Conservation (phyloP, 73 alveolate genomes). For the Breviolum minutum region DNA sequence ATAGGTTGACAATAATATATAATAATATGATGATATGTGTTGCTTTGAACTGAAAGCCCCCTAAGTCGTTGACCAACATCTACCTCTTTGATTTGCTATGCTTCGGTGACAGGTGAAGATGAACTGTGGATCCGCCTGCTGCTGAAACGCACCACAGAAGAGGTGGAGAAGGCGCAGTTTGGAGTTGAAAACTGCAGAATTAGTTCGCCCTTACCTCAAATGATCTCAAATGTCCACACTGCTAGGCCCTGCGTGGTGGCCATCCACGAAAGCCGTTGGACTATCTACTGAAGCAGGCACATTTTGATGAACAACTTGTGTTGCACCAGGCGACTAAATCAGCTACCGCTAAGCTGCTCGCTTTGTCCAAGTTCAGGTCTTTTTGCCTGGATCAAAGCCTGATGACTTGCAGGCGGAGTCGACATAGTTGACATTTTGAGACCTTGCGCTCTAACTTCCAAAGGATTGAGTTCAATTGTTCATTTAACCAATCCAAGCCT, state of each 20-base stretch:
- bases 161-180: slow-evolving; percentile 7
- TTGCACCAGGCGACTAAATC: background rate
- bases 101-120: slow-evolving; percentile 8
- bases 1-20: too few relatives aligned
- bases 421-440: background rate
- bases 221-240: background rate
- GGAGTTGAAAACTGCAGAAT: background rate
- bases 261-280: slow-evolving; percentile 79
- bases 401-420: slow-evolving; percentile 64
- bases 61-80: too few relatives aligned
- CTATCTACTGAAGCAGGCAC: slow-evolving; percentile 23
- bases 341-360: background rate
- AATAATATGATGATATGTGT: too few relatives aligned
- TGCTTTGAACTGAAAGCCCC: too few relatives aligned
- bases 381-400: slow-evolving; percentile 72
- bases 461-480: background rate
- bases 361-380: background rate
- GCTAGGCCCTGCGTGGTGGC: slow-evolving; percentile 56
- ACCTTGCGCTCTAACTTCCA: background rate
- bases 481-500: background rate
- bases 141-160: slow-evolving; percentile 37
- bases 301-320: background rate
- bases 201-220: background rate
- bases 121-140: slow-evolving; percentile 66
- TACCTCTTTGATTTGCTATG: background rate